These are phyloP conservation scores for Phytophthora vignae DNA, from an alignment of 352 stramenopile species.

Conservation along the genomic window DNA sequence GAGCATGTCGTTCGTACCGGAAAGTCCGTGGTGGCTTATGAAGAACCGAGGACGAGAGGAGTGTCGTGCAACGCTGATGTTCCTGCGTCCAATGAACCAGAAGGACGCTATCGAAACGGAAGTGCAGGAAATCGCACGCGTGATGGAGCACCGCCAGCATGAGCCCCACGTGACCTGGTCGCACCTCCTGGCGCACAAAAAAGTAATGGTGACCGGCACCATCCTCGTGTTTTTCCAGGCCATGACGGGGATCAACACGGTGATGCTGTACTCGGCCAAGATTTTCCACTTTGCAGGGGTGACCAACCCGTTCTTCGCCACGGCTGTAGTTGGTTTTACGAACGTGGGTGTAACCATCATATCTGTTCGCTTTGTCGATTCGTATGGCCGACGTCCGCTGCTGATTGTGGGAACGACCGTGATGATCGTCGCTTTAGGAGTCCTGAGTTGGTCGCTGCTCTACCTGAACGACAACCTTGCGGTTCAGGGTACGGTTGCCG, in stretches of 20 bases:
- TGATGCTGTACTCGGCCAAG: slow-evolving; percentile 92
- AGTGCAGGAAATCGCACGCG: slow-evolving; percentile 63
- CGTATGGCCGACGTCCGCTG: slow-evolving; percentile 73
- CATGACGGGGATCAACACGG: slow-evolving; percentile 93
- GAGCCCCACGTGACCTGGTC: slow-evolving; percentile 54
- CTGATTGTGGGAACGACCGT: slow-evolving; percentile 71
- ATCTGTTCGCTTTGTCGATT: slow-evolving; percentile 81
- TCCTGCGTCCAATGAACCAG: slow-evolving; percentile 43
- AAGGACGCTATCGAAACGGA: slow-evolving; percentile 65
- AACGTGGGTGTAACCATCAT: slow-evolving; percentile 87
- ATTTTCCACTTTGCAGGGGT: slow-evolving; percentile 92
- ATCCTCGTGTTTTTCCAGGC: slow-evolving; percentile 86
- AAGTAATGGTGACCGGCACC: slow-evolving; percentile 59
- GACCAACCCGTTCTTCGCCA: slow-evolving; percentile 86
- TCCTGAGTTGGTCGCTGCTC: slow-evolving; percentile 77
- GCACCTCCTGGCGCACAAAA: slow-evolving; percentile 69
- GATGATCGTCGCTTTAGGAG: slow-evolving; percentile 77
- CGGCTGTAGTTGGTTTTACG: slow-evolving; percentile 68
- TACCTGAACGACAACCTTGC: slow-evolving; percentile 57
- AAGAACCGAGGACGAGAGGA: slow-evolving; percentile 66
- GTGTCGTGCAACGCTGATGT: slow-evolving; percentile 45
- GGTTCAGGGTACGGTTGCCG: slow-evolving; percentile 69
- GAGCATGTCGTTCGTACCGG: slow-evolving; percentile 67
- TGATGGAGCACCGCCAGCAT: slow-evolving; percentile 66
- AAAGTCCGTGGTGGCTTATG: slow-evolving; percentile 92